Evolutionary conservation across 2,329 filamentous ascomycete genomes (phyloP).

Genomic region (Neonectria hederae): DNA sequence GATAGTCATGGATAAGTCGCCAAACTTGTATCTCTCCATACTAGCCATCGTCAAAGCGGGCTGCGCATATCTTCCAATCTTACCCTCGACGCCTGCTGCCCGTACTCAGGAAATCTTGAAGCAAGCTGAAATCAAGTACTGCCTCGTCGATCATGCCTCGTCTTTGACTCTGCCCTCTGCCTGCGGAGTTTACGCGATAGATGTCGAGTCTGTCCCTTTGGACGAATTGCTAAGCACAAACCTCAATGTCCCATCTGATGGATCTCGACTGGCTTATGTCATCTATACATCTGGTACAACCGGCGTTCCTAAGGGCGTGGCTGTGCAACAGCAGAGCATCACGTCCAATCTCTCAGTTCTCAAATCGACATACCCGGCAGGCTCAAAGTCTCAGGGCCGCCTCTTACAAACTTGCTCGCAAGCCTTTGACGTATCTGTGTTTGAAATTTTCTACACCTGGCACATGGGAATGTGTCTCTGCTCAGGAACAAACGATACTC

Average conservation of each 20-base stretch:
- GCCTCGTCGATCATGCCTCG: slow-evolving; percentile 52
- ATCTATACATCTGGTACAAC: slow-evolving; percentile 89
- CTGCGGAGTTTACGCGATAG: slow-evolving; percentile 40
- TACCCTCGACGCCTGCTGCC: slow-evolving; percentile 73
- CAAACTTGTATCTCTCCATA: slow-evolving; percentile 76
- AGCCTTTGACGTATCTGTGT: slow-evolving; percentile 87
- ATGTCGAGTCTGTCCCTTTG: slow-evolving; percentile 47
- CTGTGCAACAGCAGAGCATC: slow-evolving; percentile 80
- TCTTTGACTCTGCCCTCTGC: slow-evolving; percentile 24
- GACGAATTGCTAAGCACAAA: slow-evolving; percentile 48
- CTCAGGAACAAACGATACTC: slow-evolving; percentile 75
- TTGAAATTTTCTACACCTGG: slow-evolving; percentile 91
- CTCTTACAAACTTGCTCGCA: slow-evolving; percentile 86
- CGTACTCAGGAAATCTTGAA: slow-evolving; percentile 69
- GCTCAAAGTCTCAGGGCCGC: slow-evolving; percentile 54
- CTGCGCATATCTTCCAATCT: slow-evolving; percentile 81
- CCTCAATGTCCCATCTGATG: slow-evolving; percentile 49
- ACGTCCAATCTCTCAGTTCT: slow-evolving; percentile 78
- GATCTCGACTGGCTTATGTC: slow-evolving; percentile 73
- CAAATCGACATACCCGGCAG: slow-evolving; percentile 70
- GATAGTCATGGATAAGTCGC: slow-evolving; percentile 80
- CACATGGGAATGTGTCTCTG: slow-evolving; percentile 81
- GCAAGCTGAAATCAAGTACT: slow-evolving; percentile 63
- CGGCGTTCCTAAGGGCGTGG: slow-evolving; percentile 80
- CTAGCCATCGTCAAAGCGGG: slow-evolving; percentile 79